Base-by-base conservation (phyloP, 768 basidiomycete species). In the Astraeus odoratus region DNA sequence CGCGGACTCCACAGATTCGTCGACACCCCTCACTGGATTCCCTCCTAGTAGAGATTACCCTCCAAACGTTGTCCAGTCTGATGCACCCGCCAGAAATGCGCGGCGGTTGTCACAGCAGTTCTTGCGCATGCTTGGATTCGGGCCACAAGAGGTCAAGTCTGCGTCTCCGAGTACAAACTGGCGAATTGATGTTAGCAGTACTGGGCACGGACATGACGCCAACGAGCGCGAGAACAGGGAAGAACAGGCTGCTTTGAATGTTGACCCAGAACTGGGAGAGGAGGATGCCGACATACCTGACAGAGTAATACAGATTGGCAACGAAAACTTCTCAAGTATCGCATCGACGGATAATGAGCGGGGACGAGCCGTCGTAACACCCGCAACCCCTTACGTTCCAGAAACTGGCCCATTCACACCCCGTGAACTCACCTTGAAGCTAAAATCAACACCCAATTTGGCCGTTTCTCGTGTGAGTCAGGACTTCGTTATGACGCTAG, bases 1-100 rank as follows among this genome's bases (percentile, higher is more conserved):
- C 6, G 52, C 57, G 4, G 44, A 45, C 29, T 65, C 62, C 1
- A 44, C 61, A 5, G 62, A 63, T 16, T 63, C 63, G 3, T 53
- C 53, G 22, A 63, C 55, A 0, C 63, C 62, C 0, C 25, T 63
- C 27, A 59, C 61, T 1, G 7, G 35, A 16, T 10, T 47, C n/a
- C 24, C 22, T 27, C 19, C 40, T 26, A 12, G 12, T 5, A 25
- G 43, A 19, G 43, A 51, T 33, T 51, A 47, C 24, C 57, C 63
- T n/a, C 47, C 47, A 5, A 39, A 10, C 4, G 36, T 15, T 2
- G 13, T 12, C 3, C 15, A 16, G 22, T 20, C 33, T 4, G 44
- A 41, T 1, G 40, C 56, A 4, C 51, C 46, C 1, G 48, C 43
- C 3, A 39, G 52, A 1, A 37, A 30, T 3, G 8, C 46, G 8